Conservation (phyloP, 352 stramenopile species). For the Phytophthora pisi region DNA sequence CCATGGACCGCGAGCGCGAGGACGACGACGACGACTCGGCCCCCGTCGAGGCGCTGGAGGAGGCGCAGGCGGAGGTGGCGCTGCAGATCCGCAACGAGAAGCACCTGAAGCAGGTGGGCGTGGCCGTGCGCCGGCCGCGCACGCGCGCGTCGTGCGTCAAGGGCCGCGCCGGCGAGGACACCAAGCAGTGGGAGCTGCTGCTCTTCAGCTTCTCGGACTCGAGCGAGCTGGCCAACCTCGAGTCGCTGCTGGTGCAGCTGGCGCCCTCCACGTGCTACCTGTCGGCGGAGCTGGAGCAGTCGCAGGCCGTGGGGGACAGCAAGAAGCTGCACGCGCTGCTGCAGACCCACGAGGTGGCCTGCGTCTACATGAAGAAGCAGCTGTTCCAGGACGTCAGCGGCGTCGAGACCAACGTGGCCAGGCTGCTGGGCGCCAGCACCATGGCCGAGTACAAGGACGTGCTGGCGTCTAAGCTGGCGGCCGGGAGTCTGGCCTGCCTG, state of each 20-base stretch:
- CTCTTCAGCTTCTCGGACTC: conserved; percentile 86
- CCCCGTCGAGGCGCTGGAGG: conserved; percentile 19
- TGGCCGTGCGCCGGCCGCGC: conserved; percentile 75
- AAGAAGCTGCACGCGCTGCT: conserved; percentile 86
- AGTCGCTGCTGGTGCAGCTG: conserved; percentile 86
- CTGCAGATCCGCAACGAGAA: conserved; percentile 84
- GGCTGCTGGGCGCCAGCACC: conserved; percentile 58
- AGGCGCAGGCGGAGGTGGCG: conserved; percentile 66
- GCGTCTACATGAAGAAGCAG: conserved; percentile 76
- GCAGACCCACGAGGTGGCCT: conserved; percentile 62
- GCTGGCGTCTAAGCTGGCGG: conserved; percentile 68
- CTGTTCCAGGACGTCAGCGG: conserved; percentile 56
- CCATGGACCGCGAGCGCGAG: neutral
- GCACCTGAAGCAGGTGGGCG: conserved; percentile 81
- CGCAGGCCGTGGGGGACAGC: conserved; percentile 68
- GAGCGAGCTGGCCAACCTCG: conserved; percentile 81
- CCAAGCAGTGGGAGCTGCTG: conserved; percentile 84
- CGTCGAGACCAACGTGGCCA: conserved; percentile 69
- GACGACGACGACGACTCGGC: conserved; percentile 28
- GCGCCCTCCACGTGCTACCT: conserved; percentile 76
- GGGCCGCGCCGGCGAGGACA: conserved; percentile 71
- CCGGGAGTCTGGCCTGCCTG: conserved; percentile 71
- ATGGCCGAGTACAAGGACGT: conserved; percentile 72
- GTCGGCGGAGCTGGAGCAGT: conserved; percentile 58
- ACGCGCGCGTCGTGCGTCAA: conserved; percentile 80